A percentile compares a stretch with the other conserved stretches of the same genome.
Conservation (phyloP, 2,329 filamentous ascomycete genomes). For the Lachnellula arida region DNA sequence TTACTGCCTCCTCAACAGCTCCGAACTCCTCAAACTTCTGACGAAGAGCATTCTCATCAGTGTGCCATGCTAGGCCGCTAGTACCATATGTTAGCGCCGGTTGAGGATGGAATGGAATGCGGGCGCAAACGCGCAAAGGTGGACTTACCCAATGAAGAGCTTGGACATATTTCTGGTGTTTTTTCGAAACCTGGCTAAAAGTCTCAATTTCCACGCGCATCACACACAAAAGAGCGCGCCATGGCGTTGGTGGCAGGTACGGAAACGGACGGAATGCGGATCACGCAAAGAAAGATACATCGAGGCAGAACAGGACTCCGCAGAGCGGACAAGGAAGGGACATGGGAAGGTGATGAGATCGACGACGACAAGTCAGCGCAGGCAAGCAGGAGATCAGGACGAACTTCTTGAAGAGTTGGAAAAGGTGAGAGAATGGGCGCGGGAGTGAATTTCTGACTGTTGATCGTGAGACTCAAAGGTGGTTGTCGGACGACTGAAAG, state of each 20-base stretch:
- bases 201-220: conserved; percentile 36
- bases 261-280: conserved; percentile 29
- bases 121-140: conserved; percentile 10
- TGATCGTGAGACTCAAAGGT: background rate
- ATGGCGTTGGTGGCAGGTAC: conserved; percentile 28
- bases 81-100: conserved; percentile 12
- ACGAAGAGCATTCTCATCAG: conserved; percentile 80
- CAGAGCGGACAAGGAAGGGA: conserved; percentile 28
- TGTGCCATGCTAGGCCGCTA: conserved; percentile 98
- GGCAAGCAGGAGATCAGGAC: conserved; percentile 32
- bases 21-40: conserved; percentile 93
- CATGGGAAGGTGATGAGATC: conserved; percentile 27
- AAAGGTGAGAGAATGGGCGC: conserved; percentile 10
- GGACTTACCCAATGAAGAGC: conserved; percentile 83
- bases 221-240: conserved; percentile 31
- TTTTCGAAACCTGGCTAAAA: conserved; percentile 31
- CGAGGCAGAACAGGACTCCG: conserved; percentile 33
- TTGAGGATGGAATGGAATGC: background rate
- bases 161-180: conserved; percentile 67
- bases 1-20: conserved; percentile 87
- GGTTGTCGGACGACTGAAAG: conserved; percentile 27
- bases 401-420: conserved; percentile 32
- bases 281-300: conserved; percentile 35
- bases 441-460: conserved; percentile 2
- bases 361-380: conserved; percentile 28